A percentile compares a stretch with the other conserved stretches of the same genome.
Evolutionary conservation across 148 eudicot genomes (phyloP).

Genomic region (Camellia japonica): DNA sequence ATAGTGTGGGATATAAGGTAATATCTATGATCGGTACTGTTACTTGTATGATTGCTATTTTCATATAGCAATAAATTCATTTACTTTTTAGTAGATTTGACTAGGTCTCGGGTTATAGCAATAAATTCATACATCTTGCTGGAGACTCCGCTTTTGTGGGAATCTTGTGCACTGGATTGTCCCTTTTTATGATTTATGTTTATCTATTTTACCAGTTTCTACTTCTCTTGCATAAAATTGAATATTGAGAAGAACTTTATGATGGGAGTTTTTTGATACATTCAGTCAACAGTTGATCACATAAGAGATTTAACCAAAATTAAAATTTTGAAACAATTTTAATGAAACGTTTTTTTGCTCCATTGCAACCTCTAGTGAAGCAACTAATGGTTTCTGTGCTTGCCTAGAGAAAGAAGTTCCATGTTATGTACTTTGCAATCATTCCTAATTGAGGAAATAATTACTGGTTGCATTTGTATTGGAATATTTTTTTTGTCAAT

Average conservation of each 20-base stretch:
- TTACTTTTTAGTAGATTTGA: neutral
- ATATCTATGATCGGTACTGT: neutral
- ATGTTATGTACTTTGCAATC: neutral
- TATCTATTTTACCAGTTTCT: neutral
- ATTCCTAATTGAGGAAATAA: neutral
- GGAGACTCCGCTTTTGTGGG: too few relatives aligned
- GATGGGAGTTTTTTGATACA: neutral
- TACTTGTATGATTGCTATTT: neutral
- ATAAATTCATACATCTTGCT: too few relatives aligned
- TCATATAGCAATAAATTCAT: neutral
- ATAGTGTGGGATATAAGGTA: constrained; percentile 92
- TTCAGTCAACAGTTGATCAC: neutral
- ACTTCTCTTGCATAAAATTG: neutral
- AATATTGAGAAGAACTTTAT: neutral
- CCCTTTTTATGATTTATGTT: neutral
- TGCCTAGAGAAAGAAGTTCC: neutral
- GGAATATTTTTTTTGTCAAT: neutral
- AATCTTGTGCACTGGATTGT: too few relatives aligned
- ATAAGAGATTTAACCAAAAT: neutral
- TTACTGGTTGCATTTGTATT: neutral
- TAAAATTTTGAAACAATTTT: neutral
- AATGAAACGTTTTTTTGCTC: neutral
- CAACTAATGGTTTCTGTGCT: too few relatives aligned
- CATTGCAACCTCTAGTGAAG: neutral
- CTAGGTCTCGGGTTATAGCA: neutral